Evolutionary conservation across 1,284 basidiomycete genomes (phyloP).

Genomic region (Rhodotorula glutinis): DNA sequence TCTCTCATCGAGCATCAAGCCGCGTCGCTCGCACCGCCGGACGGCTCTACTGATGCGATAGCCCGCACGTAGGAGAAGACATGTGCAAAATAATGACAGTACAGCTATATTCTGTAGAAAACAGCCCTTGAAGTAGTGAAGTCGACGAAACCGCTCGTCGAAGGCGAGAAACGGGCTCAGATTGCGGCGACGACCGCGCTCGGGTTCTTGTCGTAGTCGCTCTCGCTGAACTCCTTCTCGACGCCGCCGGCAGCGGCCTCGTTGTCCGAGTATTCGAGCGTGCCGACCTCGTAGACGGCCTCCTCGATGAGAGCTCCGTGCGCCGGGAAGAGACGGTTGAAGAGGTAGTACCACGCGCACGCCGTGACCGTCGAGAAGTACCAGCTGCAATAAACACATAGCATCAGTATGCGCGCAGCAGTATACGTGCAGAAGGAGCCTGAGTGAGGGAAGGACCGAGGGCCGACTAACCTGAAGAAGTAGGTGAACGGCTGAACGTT

Average conservation of each 20-base stretch:
- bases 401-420: no score
- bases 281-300: constrained; percentile 23
- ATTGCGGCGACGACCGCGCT: not conserved
- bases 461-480: not conserved
- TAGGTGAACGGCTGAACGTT: constrained; percentile 15
- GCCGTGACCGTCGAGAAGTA: constrained; percentile 11
- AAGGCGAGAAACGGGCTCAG: not conserved
- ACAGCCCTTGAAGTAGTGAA: no score
- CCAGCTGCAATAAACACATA: constrained; percentile 1
- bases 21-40: no score
- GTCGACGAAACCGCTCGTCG: no score
- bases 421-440: no score
- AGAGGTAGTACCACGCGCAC: constrained; percentile 6
- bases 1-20: no score
- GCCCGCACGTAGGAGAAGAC: no score
- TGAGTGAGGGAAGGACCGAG: no score
- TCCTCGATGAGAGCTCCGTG: constrained; percentile 14
- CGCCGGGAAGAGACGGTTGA: constrained; percentile 12
- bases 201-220: not conserved
- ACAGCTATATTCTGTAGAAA: no score
- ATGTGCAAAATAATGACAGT: no score
- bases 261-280: not conserved
- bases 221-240: not conserved
- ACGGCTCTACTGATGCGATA: no score
- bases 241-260: not conserved